These are phyloP conservation scores for Kwoniella sp. DNA, from an alignment of 768 basidiomycete genomes.

Conservation along the genomic window DNA sequence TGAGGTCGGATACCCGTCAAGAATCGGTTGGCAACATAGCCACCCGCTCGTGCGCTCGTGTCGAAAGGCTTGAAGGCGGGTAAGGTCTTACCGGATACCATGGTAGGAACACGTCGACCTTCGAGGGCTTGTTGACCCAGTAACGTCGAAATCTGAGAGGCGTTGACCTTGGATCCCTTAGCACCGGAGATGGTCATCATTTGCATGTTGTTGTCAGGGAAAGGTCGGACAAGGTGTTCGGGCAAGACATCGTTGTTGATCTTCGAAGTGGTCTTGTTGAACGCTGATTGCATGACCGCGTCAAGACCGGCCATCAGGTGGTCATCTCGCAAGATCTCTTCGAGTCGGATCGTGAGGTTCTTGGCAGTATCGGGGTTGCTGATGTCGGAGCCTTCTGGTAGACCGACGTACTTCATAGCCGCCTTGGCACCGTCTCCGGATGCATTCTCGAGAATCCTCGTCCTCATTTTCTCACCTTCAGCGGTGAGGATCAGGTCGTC, in stretches of 20 bases:
- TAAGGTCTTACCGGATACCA: conserved; percentile 98
- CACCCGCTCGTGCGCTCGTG: conserved; percentile 96
- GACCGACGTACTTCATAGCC: conserved; percentile 70
- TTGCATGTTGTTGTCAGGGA: conserved; percentile 99
- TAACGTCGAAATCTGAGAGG: conserved; percentile 94
- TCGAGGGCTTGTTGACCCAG: conserved; percentile 97
- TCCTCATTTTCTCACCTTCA: conserved; percentile 72
- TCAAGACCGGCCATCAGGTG: conserved; percentile 97
- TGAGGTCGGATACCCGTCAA: conserved; percentile 97
- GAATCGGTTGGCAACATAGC: conserved; percentile 97
- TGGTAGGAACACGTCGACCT: conserved; percentile 96
- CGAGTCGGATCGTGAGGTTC: conserved; percentile 64
- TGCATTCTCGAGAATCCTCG: conserved; percentile 68
- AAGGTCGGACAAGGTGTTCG: conserved; percentile 80
- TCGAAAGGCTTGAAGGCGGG: conserved; percentile 97
- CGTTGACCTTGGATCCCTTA: conserved; percentile 96
- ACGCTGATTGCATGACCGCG: conserved; percentile 57
- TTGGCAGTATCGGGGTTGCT: conserved; percentile 53
- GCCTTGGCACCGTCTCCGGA: conserved; percentile 78
- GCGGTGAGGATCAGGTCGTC: conserved; percentile 91
- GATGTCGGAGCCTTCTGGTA: conserved; percentile 61
- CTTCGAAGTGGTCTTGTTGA: conserved; percentile 78
- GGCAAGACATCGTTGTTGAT: conserved; percentile 89
- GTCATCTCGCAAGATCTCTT: conserved; percentile 92
- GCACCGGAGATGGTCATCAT: conserved; percentile 97